Conservation (phyloP, 345 rosid species). For the Luvunga scandens region DNA sequence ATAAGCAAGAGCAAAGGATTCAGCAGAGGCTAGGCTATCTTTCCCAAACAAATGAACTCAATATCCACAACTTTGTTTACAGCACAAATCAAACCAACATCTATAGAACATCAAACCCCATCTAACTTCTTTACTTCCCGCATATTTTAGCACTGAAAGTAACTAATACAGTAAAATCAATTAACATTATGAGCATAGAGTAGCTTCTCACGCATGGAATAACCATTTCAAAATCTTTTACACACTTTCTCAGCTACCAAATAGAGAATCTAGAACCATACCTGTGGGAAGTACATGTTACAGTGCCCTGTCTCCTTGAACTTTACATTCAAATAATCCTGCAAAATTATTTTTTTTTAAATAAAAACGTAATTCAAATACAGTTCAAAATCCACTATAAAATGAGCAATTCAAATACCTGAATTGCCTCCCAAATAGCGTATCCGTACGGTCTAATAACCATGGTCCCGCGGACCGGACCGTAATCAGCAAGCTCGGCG, state of each 20-base stretch:
- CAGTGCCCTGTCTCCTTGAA: slow-evolving; percentile 97
- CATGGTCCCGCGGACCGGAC: slow-evolving; percentile 97
- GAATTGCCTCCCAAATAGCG: slow-evolving; percentile 96
- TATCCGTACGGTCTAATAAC: slow-evolving; percentile 92
- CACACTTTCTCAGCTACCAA: neutral
- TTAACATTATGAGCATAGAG: neutral
- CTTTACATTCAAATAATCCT: slow-evolving; percentile 86
- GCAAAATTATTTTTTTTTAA: slow-evolving; percentile 2
- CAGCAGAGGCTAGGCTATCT: neutral
- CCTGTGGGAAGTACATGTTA: slow-evolving; percentile 98
- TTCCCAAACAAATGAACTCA: neutral
- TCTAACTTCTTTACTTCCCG: neutral
- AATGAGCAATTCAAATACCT: slow-evolving; percentile 43
- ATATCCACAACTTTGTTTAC: neutral
- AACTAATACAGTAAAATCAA: neutral
- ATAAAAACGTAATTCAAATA: neutral
- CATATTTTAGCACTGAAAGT: neutral
- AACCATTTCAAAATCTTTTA: neutral
- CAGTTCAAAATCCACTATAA: neutral
- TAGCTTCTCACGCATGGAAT: neutral
- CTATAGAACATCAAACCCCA: neutral
- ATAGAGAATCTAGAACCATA: slow-evolving; percentile 21
- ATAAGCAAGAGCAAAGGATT: neutral
- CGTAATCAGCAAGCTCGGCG: slow-evolving; percentile 94
- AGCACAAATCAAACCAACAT: neutral